These are phyloP conservation scores for Starmerella potacharoeniae DNA, from an alignment of 805 yeast species.

Conservation along the genomic window DNA sequence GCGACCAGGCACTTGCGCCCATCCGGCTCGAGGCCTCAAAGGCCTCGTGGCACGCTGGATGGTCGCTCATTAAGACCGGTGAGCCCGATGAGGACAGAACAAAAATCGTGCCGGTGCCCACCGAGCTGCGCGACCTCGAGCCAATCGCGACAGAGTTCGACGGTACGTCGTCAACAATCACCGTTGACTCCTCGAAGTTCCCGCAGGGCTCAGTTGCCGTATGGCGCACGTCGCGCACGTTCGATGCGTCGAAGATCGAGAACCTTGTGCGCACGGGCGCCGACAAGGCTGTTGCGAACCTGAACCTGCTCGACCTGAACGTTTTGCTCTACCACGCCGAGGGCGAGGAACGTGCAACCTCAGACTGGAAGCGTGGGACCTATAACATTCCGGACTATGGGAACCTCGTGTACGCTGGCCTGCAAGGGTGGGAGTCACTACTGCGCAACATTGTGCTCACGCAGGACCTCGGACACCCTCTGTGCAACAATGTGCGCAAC, in stretches of 20 bases:
- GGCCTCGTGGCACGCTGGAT: conserved; percentile 41
- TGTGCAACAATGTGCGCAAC: conserved; percentile 64
- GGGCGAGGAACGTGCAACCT: conserved; percentile 74
- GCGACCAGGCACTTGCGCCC: conserved; percentile 26
- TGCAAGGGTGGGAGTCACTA: conserved; percentile 82
- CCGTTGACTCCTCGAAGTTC: conserved; percentile 35
- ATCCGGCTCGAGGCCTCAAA: conserved; percentile 28
- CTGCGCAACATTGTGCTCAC: conserved; percentile 48
- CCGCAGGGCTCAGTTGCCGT: conserved; percentile 89
- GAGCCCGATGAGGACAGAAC: conserved; percentile 33
- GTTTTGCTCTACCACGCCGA: conserved; percentile 66
- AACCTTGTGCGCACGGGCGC: conserved; percentile 64
- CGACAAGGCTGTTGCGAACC: conserved; percentile 50
- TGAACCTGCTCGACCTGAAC: conserved; percentile 61
- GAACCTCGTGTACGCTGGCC: conserved; percentile 68
- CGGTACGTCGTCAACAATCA: conserved; percentile 40
- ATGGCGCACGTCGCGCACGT: conserved; percentile 55
- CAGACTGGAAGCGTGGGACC: conserved; percentile 59
- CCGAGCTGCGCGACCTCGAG: conserved; percentile 43
- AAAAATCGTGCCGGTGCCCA: conserved; percentile 52
- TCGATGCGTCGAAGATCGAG: conserved; percentile 57
- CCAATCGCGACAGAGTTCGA: conserved; percentile 40
- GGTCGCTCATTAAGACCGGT: conserved; percentile 44
- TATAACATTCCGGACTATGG: conserved; percentile 71
- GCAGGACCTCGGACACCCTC: conserved; percentile 75